phyloP scores from a whole-genome alignment of 352 stramenopile genomes.

The Globisporangium nunn region DNA sequence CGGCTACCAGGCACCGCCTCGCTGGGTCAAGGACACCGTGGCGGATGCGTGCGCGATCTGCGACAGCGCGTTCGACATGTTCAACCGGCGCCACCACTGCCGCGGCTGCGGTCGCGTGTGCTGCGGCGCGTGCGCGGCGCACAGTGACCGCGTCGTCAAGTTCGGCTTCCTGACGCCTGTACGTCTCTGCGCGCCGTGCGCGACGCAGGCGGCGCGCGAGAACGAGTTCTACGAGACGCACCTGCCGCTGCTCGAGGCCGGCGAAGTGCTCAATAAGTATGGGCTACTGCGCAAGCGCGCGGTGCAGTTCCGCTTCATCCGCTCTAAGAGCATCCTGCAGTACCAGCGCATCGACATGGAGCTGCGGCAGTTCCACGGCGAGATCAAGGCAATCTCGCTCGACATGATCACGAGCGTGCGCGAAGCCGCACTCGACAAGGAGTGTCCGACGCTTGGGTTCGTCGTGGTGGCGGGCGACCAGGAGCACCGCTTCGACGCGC shows the following conservation, averaged over 20 bases:
- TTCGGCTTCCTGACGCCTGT: conserved; percentile 56
- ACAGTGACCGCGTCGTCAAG: conserved; percentile 59
- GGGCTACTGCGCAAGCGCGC: conserved; percentile 49
- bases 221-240: conserved; percentile 64
- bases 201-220: conserved; percentile 29
- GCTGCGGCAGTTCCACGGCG: conserved; percentile 30
- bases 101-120: conserved; percentile 52
- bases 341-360: conserved; percentile 63
- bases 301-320: conserved; percentile 51
- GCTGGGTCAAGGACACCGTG: conserved; percentile 52
- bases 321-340: conserved; percentile 57
- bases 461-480: conserved; percentile 38
- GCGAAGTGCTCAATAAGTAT: conserved; percentile 67
- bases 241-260: conserved; percentile 49
- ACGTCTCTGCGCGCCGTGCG: conserved; percentile 42
- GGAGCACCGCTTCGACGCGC: conserved; percentile 55
- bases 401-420: conserved; percentile 53
- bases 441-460: conserved; percentile 46
- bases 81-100: conserved; percentile 67
- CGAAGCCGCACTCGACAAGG: conserved; percentile 32
- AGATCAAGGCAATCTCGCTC: conserved; percentile 60
- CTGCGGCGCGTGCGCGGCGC: conserved; percentile 35
- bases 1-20: conserved; percentile 40
- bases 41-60: conserved; percentile 48
- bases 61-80: conserved; percentile 42